A percentile compares a stretch with the other conserved stretches of the same genome.
Evolutionary conservation across 2,329 filamentous ascomycete genomes (phyloP).

Genomic region (Neonectria hederae): DNA sequence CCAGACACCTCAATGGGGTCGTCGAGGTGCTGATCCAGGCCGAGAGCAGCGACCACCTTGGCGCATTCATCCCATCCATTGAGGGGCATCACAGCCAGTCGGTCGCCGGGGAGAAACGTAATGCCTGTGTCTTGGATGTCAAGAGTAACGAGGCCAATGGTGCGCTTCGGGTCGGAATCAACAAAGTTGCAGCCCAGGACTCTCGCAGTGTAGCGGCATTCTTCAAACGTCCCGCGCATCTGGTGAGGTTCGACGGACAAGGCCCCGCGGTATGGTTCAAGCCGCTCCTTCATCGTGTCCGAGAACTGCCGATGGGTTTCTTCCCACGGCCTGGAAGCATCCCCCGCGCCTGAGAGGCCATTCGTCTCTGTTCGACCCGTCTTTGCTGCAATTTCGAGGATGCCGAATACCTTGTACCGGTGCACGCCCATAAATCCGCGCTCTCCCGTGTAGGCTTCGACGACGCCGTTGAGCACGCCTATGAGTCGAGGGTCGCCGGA

Average conservation of each 20-base stretch:
- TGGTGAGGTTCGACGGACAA: constrained; percentile 60
- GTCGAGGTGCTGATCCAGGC: constrained; percentile 58
- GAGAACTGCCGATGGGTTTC: constrained; percentile 35
- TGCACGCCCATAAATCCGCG: constrained; percentile 66
- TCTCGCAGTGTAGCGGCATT: constrained; percentile 60
- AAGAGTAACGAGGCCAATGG: constrained; percentile 59
- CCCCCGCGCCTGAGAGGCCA: constrained; percentile 57
- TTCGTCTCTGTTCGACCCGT: constrained; percentile 63
- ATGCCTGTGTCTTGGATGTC: constrained; percentile 63
- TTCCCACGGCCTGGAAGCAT: constrained; percentile 41
- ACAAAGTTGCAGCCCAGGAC: constrained; percentile 57
- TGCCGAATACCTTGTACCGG: constrained; percentile 66
- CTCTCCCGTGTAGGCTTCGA: constrained; percentile 65
- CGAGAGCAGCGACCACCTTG: constrained; percentile 62
- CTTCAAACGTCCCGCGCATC: constrained; percentile 64
- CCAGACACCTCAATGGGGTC: constrained; percentile 49
- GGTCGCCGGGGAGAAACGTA: constrained; percentile 62
- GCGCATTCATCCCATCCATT: constrained; percentile 65
- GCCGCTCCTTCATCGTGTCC: constrained; percentile 32
- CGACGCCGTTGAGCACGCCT: constrained; percentile 63
- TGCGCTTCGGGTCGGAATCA: constrained; percentile 56
- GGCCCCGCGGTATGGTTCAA: constrained; percentile 52
- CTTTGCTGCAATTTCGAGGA: constrained; percentile 63
- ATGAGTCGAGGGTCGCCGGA: constrained; percentile 60
- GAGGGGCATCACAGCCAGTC: constrained; percentile 63